Evolutionary conservation across 73 alveolate genomes (phyloP), one percentile per base, ranked within the genome.

Genomic region (Symbiodinium pilosum): DNA sequence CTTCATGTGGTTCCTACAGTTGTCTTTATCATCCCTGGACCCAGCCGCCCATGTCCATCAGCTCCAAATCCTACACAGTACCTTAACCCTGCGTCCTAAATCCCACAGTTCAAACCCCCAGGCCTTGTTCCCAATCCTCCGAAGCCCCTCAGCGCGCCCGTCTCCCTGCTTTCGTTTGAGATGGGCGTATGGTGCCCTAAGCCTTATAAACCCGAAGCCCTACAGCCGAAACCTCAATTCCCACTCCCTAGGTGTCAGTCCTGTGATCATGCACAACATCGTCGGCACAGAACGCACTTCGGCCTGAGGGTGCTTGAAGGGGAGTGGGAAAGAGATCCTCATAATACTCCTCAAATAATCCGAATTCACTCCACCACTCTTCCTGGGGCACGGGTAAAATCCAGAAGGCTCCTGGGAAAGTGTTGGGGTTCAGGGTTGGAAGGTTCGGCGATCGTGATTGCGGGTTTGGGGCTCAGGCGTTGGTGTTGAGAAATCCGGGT

Each of bases 251-350:
- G 95, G 95, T 36, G 43, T 41, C 28, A 43, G 77, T 47, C 97
- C 97, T 2, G 77, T 91, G 28, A 32, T 91, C 42, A 40, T 91
- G 81, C 97, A 91, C 77, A 41, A 91, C 54, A 69, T 91, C 81
- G 41, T n/a, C 21, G 97, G 97, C n/a, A 8, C n/a, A 41, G 97
- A 91, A 26, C 88, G 97, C 44, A 20, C 20, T n/a, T 38, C 21
- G 11, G 86, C 44, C 44, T 36, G 83, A 38, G 39, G 59, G 14
- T 6, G 59, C 59, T 47, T 47, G 6, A 9, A 47, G 59, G 59
- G 59, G 59, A 9, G 6, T 47, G 14, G 59, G 59, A n/a, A n/a
- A n/a, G n/a, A n/a, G n/a, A n/a, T n/a, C n/a, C n/a, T n/a, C n/a
- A n/a, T n/a, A n/a, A n/a, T n/a, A n/a, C n/a, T n/a, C n/a, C n/a